phyloP scores from a whole-genome alignment of 306 rosid species.

The Cicer judaicum region DNA sequence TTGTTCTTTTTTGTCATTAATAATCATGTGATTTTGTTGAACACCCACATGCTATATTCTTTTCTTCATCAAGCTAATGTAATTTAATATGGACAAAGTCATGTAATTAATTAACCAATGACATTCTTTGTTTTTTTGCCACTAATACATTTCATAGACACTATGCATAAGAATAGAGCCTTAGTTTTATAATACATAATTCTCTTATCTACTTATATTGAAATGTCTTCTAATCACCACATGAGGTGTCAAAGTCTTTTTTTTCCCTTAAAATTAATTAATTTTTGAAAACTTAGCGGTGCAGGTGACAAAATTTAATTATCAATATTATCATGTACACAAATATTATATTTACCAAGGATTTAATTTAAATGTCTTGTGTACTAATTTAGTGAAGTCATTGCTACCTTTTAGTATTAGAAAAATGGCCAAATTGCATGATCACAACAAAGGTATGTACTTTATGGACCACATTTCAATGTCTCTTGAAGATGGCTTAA shows the following conservation, averaged over 20 bases:
- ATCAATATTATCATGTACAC: slow-evolving; percentile 59
- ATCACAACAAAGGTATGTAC: slow-evolving; percentile 46
- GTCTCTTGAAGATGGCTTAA: slow-evolving; percentile 64
- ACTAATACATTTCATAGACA: slow-evolving; percentile 42
- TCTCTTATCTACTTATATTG: slow-evolving; percentile 21
- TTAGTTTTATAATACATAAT: slow-evolving; percentile 27
- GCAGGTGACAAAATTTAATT: slow-evolving; percentile 34
- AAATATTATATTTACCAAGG: slow-evolving; percentile 44
- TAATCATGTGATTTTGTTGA: slow-evolving; percentile 59
- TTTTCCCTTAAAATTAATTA: slow-evolving; percentile 22
- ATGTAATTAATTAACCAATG: slow-evolving; percentile 24
- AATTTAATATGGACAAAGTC: slow-evolving; percentile 38
- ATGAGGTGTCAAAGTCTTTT: slow-evolving; percentile 43
- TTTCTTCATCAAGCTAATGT: slow-evolving; percentile 42
- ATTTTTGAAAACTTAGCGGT: slow-evolving; percentile 46
- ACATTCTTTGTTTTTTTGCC: slow-evolving; percentile 35
- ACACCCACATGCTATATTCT: slow-evolving; percentile 61
- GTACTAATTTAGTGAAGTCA: slow-evolving; percentile 55
- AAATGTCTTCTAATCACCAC: slow-evolving; percentile 31
- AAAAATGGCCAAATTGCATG: slow-evolving; percentile 50
- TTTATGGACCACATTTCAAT: slow-evolving; percentile 46
- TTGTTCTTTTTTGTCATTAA: slow-evolving; percentile 44
- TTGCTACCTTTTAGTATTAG: slow-evolving; percentile 58
- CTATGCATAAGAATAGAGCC: slow-evolving; percentile 16
- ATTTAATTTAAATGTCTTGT: slow-evolving; percentile 48